These are phyloP conservation scores for Coemansia sp. DNA, from an alignment of 192 early-diverging fungal species.

Conservation along the genomic window DNA sequence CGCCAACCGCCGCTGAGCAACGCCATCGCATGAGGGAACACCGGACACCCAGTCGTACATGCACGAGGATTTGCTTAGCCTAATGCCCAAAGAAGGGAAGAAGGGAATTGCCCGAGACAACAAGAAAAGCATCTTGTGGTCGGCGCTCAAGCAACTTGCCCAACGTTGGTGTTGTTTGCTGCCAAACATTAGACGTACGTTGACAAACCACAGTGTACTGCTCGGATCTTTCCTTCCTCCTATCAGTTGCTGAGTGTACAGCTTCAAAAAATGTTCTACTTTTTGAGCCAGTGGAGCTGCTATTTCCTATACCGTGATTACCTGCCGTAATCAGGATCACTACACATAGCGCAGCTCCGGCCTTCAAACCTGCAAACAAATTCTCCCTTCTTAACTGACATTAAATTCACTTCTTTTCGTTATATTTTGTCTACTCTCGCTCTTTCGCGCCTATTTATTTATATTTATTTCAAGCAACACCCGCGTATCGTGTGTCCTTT, in stretches of 20 bases:
- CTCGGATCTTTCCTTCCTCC: too few species aligned
- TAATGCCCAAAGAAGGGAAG: not conserved
- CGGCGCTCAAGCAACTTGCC: not conserved
- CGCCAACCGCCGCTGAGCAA: constrained; percentile 18
- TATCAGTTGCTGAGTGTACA: too few species aligned
- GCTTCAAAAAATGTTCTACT: not conserved
- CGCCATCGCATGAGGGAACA: constrained; percentile 7
- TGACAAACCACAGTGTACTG: too few species aligned
- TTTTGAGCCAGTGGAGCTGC: not conserved
- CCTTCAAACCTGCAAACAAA: not conserved
- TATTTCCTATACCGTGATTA: not conserved
- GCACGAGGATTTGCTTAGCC: not conserved
- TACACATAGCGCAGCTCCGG: not conserved
- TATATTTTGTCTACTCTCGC: not conserved
- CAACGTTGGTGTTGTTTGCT: not conserved
- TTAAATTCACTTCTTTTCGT: too few species aligned
- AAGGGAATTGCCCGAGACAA: not conserved
- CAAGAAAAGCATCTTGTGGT: not conserved
- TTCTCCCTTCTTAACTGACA: not conserved
- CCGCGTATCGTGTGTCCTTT: not conserved
- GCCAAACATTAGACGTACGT: too few species aligned
- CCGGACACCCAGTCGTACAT: not conserved
- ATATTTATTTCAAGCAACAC: too few species aligned
- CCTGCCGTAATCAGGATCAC: not conserved
- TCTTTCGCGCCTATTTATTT: not conserved